These are phyloP conservation scores for Aspergillus vadensis DNA, from an alignment of 2,329 filamentous ascomycete species.

Conservation along the genomic window DNA sequence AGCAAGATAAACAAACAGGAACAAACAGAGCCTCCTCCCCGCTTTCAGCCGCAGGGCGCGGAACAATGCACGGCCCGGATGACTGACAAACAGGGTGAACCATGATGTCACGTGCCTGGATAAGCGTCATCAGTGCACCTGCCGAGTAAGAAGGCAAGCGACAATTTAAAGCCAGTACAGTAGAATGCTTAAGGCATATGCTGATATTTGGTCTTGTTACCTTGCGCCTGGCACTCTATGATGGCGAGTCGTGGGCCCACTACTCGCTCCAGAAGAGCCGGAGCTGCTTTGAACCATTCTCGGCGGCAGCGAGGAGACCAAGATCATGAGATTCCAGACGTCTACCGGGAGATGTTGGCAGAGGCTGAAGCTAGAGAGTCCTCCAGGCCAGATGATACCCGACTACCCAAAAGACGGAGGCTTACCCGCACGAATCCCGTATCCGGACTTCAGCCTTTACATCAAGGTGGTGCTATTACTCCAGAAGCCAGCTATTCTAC, in stretches of 20 bases:
- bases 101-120: neutral
- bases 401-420: slow-evolving; percentile 44
- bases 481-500: slow-evolving; percentile 13
- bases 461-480: slow-evolving; percentile 17
- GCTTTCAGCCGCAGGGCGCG: neutral
- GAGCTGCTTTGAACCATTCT: slow-evolving; percentile 14
- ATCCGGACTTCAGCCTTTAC: neutral
- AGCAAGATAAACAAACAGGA: too few relatives aligned
- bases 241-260: slow-evolving; percentile 16
- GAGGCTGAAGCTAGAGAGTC: slow-evolving; percentile 41
- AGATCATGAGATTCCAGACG: slow-evolving; percentile 36
- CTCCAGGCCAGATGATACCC: slow-evolving; percentile 25
- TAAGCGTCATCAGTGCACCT: neutral
- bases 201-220: neutral
- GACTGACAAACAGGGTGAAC: neutral
- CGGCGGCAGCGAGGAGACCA: slow-evolving; percentile 12
- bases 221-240: too few relatives aligned
- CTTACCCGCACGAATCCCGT: slow-evolving; percentile 30
- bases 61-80: neutral
- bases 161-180: neutral
- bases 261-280: slow-evolving; percentile 20
- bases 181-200: neutral
- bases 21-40: too few relatives aligned
- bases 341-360: slow-evolving; percentile 47
- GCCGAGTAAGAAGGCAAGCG: neutral